phyloP scores from a whole-genome alignment of 2,329 filamentous ascomycete genomes.

The Cercospora sp. region DNA sequence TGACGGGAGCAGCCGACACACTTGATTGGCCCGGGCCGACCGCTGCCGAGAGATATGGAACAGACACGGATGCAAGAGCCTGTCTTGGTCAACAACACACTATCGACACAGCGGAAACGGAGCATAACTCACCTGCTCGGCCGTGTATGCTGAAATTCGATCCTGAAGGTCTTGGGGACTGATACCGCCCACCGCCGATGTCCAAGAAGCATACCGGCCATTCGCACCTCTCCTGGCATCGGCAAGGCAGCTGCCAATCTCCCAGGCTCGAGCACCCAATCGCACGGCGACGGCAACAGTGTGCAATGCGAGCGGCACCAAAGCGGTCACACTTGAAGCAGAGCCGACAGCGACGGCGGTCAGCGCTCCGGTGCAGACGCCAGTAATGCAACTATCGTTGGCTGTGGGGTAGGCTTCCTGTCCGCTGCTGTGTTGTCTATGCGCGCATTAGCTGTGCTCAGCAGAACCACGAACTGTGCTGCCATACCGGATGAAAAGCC shows the following conservation, averaged over 20 bases:
- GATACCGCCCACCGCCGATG: conserved; percentile 7
- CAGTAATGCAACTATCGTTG: conserved; percentile 19
- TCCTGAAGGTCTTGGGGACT: conserved; percentile 2
- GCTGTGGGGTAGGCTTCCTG: conserved; percentile 22
- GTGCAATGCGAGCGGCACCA: conserved; percentile 31
- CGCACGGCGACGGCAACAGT: conserved; percentile 48
- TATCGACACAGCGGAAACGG: background rate
- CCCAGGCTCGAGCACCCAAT: conserved; percentile 38
- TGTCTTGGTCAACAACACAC: background rate
- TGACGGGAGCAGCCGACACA: conserved; percentile 1
- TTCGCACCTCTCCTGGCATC: background rate
- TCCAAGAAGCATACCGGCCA: conserved; percentile 11
- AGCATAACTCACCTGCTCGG: conserved; percentile 1
- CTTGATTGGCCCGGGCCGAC: background rate
- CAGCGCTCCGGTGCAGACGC: conserved; percentile 30
- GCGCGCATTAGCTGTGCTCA: background rate
- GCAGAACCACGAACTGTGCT: background rate
- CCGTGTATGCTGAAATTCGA: background rate
- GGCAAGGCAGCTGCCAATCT: conserved; percentile 5
- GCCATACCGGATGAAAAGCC: conserved; percentile 24
- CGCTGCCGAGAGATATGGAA: background rate
- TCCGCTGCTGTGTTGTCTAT: conserved; percentile 18
- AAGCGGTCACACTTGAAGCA: conserved; percentile 17
- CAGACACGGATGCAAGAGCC: background rate
- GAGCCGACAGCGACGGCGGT: conserved; percentile 29